phyloP scores from a whole-genome alignment of 1,284 basidiomycete species.

The Ganoderma sinense region DNA sequence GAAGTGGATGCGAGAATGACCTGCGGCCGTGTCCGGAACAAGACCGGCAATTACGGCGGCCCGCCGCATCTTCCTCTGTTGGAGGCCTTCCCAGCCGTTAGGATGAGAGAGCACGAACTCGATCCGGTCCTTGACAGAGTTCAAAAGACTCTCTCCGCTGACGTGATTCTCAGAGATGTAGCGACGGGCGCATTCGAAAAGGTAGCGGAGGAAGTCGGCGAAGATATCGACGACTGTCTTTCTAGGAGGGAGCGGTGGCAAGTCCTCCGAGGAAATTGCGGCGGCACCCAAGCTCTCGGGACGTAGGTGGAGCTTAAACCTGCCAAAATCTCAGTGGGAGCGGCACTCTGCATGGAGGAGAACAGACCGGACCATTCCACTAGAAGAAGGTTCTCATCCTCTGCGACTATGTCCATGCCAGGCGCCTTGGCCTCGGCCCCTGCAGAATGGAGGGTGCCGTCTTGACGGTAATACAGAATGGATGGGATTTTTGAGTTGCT shows the following conservation, averaged over 20 bases:
- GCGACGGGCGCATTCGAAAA: constrained; percentile 49
- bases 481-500: constrained; percentile 64
- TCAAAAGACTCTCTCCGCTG: constrained; percentile 48
- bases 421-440: constrained; percentile 60
- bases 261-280: constrained; percentile 30
- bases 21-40: constrained; percentile 36
- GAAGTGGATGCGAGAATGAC: constrained; percentile 47
- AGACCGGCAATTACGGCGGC: constrained; percentile 46
- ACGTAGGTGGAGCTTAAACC: constrained; percentile 67
- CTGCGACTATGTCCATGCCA: constrained; percentile 48
- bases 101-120: constrained; percentile 51
- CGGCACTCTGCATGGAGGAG: not conserved
- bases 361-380: constrained; percentile 59
- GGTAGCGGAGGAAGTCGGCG: constrained; percentile 60
- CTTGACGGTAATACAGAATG: constrained; percentile 57
- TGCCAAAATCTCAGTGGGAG: constrained; percentile 29
- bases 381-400: constrained; percentile 54
- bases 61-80: constrained; percentile 48
- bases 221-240: constrained; percentile 57
- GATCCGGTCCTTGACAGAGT: constrained; percentile 40
- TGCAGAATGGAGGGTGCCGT: constrained; percentile 52
- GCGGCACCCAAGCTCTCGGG: constrained; percentile 43
- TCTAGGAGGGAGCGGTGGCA: constrained; percentile 54
- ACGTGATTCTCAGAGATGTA: constrained; percentile 59
- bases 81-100: constrained; percentile 53